Conservation (phyloP, 1,139 yeast species). For the Suhomyces panamericanus region DNA sequence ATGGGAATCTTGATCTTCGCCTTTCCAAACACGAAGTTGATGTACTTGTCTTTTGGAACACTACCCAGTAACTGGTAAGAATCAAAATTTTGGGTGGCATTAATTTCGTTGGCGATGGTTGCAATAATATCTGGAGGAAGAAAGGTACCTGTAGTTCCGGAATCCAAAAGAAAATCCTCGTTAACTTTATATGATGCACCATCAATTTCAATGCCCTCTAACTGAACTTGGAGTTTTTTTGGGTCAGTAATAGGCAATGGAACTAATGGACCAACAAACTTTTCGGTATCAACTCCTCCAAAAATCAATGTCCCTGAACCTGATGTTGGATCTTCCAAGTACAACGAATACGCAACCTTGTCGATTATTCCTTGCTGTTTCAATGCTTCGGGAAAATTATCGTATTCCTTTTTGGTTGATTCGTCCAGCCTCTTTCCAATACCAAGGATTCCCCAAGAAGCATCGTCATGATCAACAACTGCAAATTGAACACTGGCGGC, state of each 20-base stretch:
- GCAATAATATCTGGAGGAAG: neutral
- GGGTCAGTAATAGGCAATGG: slow-evolving; percentile 8
- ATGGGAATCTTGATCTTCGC: slow-evolving; percentile 18
- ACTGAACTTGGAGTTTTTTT: slow-evolving; percentile 8
- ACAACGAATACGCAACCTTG: slow-evolving; percentile 31
- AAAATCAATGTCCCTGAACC: slow-evolving; percentile 21
- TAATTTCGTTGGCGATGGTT: neutral
- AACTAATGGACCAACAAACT: slow-evolving; percentile 20
- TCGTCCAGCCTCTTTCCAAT: slow-evolving; percentile 36
- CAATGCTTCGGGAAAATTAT: slow-evolving; percentile 23
- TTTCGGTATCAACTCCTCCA: slow-evolving; percentile 26
- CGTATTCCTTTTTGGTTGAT: neutral
- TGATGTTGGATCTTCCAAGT: slow-evolving; percentile 6
- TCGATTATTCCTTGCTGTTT: slow-evolving; percentile 19
- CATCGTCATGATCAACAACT: slow-evolving; percentile 52
- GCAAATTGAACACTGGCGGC: slow-evolving; percentile 48
- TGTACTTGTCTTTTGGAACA: slow-evolving; percentile 9
- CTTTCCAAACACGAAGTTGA: slow-evolving; percentile 20
- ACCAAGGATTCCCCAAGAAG: slow-evolving; percentile 60
- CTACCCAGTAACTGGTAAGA: slow-evolving; percentile 12
- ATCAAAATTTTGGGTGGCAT: slow-evolving; percentile 15
- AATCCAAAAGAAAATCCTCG: slow-evolving; percentile 1
- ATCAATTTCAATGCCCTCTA: slow-evolving; percentile 12
- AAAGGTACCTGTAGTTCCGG: slow-evolving; percentile 4
- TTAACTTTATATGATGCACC: neutral